Evolutionary conservation across 345 rosid species (phyloP), one percentile per base, ranked within the genome.

Genomic region (Boechera stricta): DNA sequence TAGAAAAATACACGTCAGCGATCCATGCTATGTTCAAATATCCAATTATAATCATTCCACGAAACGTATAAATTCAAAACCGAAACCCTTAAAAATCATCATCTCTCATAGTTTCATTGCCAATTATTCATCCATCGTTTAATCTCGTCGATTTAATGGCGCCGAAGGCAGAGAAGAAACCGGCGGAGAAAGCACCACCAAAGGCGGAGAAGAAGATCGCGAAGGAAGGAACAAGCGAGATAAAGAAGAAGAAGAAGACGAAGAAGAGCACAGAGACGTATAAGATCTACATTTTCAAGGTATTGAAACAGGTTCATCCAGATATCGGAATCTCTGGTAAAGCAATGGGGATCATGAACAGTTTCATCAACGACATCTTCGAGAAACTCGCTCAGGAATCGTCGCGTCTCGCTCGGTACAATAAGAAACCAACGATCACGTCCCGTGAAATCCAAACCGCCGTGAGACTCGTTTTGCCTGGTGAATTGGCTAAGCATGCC

Each of bases 291-390:
- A 76, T 76, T 0, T 76, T 76, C 79, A 76, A 76, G 75, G 80
- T 76, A 2, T 61, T 76, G 75, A 76, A 75, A 57, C 73, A 75
- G 35, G 73, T 75, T 12, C 79, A 75, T 75, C 79, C 79, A 3
- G 73, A 82, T 28, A 85, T 87, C 32, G 91, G 93, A 18, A 81
- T 87, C 65, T 87, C 89, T 5, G 87, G 93, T 67, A 87, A 89
- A 74, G 93, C 91, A 0, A 89, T 89, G 91, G 93, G 89, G 26
- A 89, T 87, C 44, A 87, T 89, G 93, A 89, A 89, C 82, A 89
- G 89, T 67, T 87, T 89, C 72, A 87, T 89, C 77, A 89, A 89
- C 45, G 93, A 88, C 11, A 87, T 89, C 0, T 89, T 89, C 64
- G 90, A 89, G 88, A 89, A 89, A 35, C 84, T 89, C 38, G 91